Base-by-base conservation (phyloP, 805 yeast genomes). In the Cephaloascus albidus region DNA sequence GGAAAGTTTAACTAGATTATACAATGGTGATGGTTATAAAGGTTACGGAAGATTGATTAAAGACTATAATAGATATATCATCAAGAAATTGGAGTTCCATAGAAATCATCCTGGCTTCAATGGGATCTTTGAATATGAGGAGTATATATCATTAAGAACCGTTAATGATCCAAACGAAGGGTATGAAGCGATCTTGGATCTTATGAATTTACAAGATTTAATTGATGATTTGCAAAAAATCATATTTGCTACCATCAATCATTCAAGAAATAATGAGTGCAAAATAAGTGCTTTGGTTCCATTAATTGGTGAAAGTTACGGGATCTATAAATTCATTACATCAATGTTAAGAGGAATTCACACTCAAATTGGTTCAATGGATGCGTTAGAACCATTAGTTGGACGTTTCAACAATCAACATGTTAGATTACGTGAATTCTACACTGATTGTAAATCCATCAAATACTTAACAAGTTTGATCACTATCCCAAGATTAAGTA, bases 101-200 rank as follows among this genome's bases (percentile, higher is more conserved):
- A 74, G 80, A 43, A 71, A 74, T 43, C 95, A 93, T 52, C 79
- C 85, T 12, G 95, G 88, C 3, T 93, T 90, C 62, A 90, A 85
- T 53, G 98, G 97, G 30, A 87, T 87, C 30, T 90, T 90, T 59
- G 98, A 90, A 56, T 93, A 90, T 55, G 95, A 88, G 58, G 98
- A 90, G 57, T 93, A 90, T 54, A 78, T 89, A 35, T 85, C 96
- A 3, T 69, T 90, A 47, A 76, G 85, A 42, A 78, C 88, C 3
- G 94, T 86, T 31, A 81, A 86, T 51, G 96, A 90, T 57, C 97
- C 97, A 4, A 88, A 90, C 54, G 96, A 88, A 61, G 97, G 97
- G 4, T 89, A 83, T 56, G 95, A 90, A 54, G 80, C 95, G 1
- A 78, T 90, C 44, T 57, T 86, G 46, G 96, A 87, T 55, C 67